phyloP scores from a whole-genome alignment of 2,329 filamentous ascomycete genomes.

The Verticillium zaregamsianum region DNA sequence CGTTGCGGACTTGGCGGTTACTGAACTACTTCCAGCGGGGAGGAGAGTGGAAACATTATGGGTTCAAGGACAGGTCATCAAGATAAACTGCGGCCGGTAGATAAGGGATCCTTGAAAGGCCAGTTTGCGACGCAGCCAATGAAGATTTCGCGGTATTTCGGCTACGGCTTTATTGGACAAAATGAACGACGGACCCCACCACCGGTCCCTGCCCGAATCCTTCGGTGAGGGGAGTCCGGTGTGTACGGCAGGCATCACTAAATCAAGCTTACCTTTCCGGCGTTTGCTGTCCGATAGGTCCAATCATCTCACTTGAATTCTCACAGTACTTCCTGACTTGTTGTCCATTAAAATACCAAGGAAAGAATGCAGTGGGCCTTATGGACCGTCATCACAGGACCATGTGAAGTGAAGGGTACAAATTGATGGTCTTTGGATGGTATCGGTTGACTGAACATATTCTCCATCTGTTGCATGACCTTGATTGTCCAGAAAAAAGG shows the following conservation, averaged over 20 bases:
- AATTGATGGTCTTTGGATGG: no score
- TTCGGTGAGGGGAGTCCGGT: background rate
- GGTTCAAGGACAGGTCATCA: background rate
- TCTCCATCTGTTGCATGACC: no score
- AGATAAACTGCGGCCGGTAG: background rate
- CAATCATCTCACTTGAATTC: background rate
- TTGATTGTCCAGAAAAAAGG: no score
- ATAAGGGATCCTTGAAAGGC: background rate
- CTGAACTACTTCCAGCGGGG: background rate
- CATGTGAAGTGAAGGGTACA: no score
- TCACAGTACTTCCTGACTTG: no score
- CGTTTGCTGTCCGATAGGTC: background rate
- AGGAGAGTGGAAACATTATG: no score
- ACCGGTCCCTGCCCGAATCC: background rate
- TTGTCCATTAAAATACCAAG: no score
- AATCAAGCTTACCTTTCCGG: no score
- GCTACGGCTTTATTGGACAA: background rate
- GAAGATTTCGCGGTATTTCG: background rate
- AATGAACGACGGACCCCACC: background rate
- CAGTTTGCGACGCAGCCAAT: background rate
- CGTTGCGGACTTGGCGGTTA: background rate
- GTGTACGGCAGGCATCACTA: no score
- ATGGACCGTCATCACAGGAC: no score
- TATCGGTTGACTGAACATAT: no score
- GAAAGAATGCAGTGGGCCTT: no score